These are phyloP conservation scores for Collybia mongolica DNA, from an alignment of 768 basidiomycete species.

Conservation along the genomic window DNA sequence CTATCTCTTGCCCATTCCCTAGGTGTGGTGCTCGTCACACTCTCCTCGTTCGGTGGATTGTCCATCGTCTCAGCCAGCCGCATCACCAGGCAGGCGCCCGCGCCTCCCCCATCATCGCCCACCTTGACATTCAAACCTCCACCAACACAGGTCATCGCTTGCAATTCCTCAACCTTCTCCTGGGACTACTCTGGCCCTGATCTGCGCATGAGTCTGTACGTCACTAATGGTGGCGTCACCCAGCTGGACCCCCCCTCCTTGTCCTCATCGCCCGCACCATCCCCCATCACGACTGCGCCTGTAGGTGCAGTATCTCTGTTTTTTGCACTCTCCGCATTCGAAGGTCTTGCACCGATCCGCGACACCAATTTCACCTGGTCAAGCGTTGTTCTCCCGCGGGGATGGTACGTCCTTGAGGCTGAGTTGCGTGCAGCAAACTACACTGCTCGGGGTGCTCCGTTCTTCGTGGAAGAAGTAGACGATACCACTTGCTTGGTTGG, in stretches of 20 bases:
- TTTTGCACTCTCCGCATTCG: slow-evolving; percentile 10
- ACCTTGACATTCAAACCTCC: slow-evolving; percentile 19
- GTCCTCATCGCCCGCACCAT: slow-evolving; percentile 5
- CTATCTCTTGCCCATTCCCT: no score
- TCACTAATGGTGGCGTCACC: slow-evolving; percentile 36
- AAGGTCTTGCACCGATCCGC: slow-evolving; percentile 20
- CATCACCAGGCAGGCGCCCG: neutral
- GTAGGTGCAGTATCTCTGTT: slow-evolving; percentile 1
- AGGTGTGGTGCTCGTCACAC: no score
- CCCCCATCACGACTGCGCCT: neutral
- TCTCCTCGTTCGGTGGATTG: neutral
- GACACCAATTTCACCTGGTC: slow-evolving; percentile 39
- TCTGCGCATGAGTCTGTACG: slow-evolving; percentile 27
- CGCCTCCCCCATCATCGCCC: slow-evolving; percentile 2
- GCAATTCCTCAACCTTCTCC: slow-evolving; percentile 21
- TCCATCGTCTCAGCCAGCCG: neutral
- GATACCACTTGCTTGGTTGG: slow-evolving; percentile 35
- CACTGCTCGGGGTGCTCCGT: slow-evolving; percentile 17
- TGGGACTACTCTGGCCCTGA: slow-evolving; percentile 40
- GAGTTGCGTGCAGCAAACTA: slow-evolving; percentile 19
- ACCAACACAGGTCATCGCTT: slow-evolving; percentile 21
- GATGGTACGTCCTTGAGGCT: slow-evolving; percentile 44
- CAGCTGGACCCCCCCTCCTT: slow-evolving; percentile 17
- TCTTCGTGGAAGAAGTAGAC: slow-evolving; percentile 27
- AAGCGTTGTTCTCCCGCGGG: slow-evolving; percentile 43